phyloP scores from a whole-genome alignment of 768 basidiomycete genomes.

The Macrolepiota albuminosa region DNA sequence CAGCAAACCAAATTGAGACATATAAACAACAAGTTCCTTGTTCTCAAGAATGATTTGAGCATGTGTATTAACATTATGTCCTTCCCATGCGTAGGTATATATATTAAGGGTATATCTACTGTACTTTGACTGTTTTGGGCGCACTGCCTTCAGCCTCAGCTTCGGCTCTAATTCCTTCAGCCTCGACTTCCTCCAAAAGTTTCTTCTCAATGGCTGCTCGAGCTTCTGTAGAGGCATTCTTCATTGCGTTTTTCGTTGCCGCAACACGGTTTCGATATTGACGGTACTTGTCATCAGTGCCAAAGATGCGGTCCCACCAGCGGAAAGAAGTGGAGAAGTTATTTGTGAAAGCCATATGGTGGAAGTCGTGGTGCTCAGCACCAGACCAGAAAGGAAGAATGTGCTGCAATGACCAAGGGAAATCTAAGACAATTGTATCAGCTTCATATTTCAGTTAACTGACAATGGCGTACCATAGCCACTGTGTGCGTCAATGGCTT shows the following conservation, averaged over 20 bases:
- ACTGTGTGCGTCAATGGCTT: constrained; percentile 95
- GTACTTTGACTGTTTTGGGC: constrained; percentile 30
- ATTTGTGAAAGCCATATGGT: constrained; percentile 95
- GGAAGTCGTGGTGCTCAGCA: constrained; percentile 97
- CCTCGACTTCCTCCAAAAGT: constrained; percentile 66
- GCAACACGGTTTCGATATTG: constrained; percentile 68
- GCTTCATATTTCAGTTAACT: neutral
- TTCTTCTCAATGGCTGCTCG: constrained; percentile 51
- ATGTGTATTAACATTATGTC: neutral
- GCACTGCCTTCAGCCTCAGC: constrained; percentile 39
- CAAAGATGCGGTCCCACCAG: constrained; percentile 87
- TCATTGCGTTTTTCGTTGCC: constrained; percentile 54
- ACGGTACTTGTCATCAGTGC: constrained; percentile 88
- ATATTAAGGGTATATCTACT: constrained; percentile 20
- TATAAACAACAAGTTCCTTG: neutral
- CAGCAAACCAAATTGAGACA: constrained; percentile 20
- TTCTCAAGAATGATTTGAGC: neutral
- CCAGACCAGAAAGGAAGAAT: constrained; percentile 96
- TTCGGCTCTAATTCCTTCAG: constrained; percentile 69
- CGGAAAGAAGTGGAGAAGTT: constrained; percentile 94
- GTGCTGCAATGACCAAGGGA: constrained; percentile 95
- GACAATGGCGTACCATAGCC: constrained; percentile 68
- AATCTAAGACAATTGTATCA: constrained; percentile 46
- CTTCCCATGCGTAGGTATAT: neutral
- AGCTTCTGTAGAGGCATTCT: constrained; percentile 50